Conservation (phyloP, 345 rosid genomes). For the Murraya paniculata region DNA sequence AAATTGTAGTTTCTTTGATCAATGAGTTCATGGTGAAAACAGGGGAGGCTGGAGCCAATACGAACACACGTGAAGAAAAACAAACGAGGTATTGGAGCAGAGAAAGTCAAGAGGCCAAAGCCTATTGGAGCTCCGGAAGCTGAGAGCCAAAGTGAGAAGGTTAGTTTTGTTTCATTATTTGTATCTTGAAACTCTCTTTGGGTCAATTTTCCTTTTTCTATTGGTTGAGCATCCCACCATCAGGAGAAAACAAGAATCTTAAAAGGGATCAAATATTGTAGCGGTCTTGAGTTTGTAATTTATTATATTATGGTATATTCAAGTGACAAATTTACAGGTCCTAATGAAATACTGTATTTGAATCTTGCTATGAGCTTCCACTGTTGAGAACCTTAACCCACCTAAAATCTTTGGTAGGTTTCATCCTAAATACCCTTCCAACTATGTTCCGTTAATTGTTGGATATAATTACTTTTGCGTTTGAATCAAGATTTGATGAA, state of each 20-base stretch:
- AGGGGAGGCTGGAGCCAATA: conserved; percentile 85
- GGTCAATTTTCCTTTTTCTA: no score
- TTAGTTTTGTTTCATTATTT: conserved; percentile 9
- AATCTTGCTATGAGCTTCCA: background rate
- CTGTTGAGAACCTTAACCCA: background rate
- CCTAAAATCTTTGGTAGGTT: no score
- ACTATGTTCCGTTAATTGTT: background rate
- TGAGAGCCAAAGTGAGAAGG: conserved; percentile 30
- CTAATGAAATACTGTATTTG: background rate
- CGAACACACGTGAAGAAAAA: conserved; percentile 53
- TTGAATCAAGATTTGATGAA: background rate
- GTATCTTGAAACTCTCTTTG: background rate
- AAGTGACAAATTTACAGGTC: background rate
- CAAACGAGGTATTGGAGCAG: conserved; percentile 81
- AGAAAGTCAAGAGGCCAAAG: conserved; percentile 39
- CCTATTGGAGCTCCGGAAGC: conserved; percentile 18
- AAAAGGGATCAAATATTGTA: background rate
- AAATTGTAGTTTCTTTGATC: background rate
- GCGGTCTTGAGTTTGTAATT: background rate
- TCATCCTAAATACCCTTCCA: background rate
- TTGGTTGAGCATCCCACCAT: background rate
- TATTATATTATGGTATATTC: background rate
- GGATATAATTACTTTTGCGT: background rate
- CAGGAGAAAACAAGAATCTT: background rate
- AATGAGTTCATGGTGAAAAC: conserved; percentile 18